Evolutionary conservation across 164 flowering plant species (phyloP), one percentile per base, ranked within the genome.

Genomic region (Stephania cephalantha): DNA sequence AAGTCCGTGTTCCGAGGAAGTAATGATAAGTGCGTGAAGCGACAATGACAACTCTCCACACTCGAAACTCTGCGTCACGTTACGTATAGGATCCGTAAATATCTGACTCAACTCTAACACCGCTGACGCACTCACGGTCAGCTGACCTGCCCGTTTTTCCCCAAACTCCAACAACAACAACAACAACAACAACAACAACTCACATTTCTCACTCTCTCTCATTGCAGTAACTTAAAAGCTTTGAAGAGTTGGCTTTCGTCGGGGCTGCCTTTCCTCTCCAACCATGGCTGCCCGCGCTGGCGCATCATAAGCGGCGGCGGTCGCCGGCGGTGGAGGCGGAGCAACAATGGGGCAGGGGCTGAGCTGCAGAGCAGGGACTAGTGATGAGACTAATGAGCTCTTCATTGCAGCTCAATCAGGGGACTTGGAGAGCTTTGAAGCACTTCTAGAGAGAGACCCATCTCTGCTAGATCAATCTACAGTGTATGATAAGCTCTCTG

Each of bases 311-410:
- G 50, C 44, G 73, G 73, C 25, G 61, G 72, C 58, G 31, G 50
- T 29, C n/a, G 84, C n/a, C n/a, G 61, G 64, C 64, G 64, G 64
- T 58, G 64, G 55, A 50, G 55, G 5, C 5, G 64, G 64, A 58
- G 79, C 42, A 35, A 48, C 11, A 29, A 94, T 94, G 98, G 98
- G 98, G 75, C 98, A 92, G 85, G 89, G 86, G 35, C 77, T 92
- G 77, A 94, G 98, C 75, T 94, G 97, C 80, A 77, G 64, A 15
- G 64, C 70, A 7, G 75, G 84, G 44, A 81, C 77, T 73, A 77
- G 78, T 29, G 91, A 89, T 25, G 42, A 35, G 42, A 35, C 42
- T 35, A 78, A 86, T 78, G 93, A 84, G 8, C 68, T 91, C 58
- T 90, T 91, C 77, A 73, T 64, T 66, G 91, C 93, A 3, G 89